Evolutionary conservation across 148 eudicot species (phyloP), one percentile per base, ranked within the genome.

Genomic region (Fallopia convolvulus): DNA sequence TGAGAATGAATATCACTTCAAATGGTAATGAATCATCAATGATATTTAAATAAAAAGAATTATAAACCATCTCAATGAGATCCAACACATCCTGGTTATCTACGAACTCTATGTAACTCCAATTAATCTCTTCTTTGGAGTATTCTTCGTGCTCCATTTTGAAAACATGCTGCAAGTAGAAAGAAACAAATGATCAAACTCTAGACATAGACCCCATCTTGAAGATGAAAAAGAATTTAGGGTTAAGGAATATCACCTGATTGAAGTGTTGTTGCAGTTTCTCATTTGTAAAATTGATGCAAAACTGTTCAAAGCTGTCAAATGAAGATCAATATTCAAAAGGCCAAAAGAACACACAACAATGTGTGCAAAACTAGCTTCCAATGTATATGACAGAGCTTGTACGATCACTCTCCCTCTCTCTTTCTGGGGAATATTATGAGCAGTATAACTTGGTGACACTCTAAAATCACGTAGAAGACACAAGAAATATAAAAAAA

Each of bases 101-200:
- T 68, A 89, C 83, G 77, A 89, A 89, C 79, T 89, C 90, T 76
- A 89, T 87, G 82, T 89, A 89, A 82, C 92, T 89, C 92, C 92
- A 89, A 68, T 85, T 40, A 23, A 89, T 89, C 83, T 89, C 88
- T 83, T 89, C 92, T 78, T 84, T 89, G n/a, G 88, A 80, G 77
- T 89, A 89, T 68, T 85, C 88, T 78, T 87, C 90, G 79, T 89
- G 92, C 77, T 89, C 90, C 92, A 84, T 87, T 77, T 85, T 89
- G 46, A 87, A 89, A 47, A 89, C 92, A 78, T 89, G 92, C 92
- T 89, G 90, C 75, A 49, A 70, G 72, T n/a, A 61, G 11, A 77
- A 71, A 30, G 63, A 5, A 36, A 40, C 50, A n/a, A 21, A 21
- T 36, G 36, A 41, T 52, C 5, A 61, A n/a, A 11, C 8, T 14